These are phyloP conservation scores for Aspergillus affinis DNA, from an alignment of 495 filamentous ascomycete genomes.

Conservation along the genomic window DNA sequence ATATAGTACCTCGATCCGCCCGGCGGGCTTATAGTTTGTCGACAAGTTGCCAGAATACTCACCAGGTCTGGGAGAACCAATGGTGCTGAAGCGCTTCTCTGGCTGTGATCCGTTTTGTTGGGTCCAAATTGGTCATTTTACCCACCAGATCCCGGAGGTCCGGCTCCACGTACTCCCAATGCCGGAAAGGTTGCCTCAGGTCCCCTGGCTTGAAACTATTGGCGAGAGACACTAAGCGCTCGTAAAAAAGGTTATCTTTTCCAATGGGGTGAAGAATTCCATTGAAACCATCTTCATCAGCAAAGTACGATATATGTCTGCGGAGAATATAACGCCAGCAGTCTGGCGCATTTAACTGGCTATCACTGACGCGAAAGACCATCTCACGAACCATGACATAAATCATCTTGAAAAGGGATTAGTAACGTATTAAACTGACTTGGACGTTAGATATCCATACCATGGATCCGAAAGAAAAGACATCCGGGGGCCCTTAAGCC, in stretches of 20 bases:
- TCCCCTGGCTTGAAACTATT: slow-evolving; percentile 30
- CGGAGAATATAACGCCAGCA: slow-evolving; percentile 45
- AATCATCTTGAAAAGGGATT: slow-evolving; percentile 22
- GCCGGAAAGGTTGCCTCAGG: slow-evolving; percentile 29
- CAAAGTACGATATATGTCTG: slow-evolving; percentile 51
- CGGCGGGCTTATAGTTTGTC: too few species aligned
- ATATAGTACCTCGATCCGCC: too few species aligned
- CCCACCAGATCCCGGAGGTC: slow-evolving; percentile 34
- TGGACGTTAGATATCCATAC: slow-evolving; percentile 30
- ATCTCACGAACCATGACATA: slow-evolving; percentile 29
- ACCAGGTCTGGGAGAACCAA: too few species aligned
- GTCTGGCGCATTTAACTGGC: slow-evolving; percentile 35
- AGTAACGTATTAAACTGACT: background rate
- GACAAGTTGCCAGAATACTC: too few species aligned
- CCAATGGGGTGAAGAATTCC: slow-evolving; percentile 34
- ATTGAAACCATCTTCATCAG: slow-evolving; percentile 36
- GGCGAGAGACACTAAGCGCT: slow-evolving; percentile 27
- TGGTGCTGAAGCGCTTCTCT: slow-evolving; percentile 22
- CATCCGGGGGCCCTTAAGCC: slow-evolving; percentile 32
- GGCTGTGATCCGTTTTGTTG: slow-evolving; percentile 22
- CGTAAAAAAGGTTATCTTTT: slow-evolving; percentile 33
- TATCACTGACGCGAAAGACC: slow-evolving; percentile 24
- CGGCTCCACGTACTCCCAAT: slow-evolving; percentile 30
- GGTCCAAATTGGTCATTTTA: slow-evolving; percentile 28
- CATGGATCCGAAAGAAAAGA: slow-evolving; percentile 43